Evolutionary conservation across 1,139 yeast genomes (phyloP).

Genomic region (Geotrichum europaeum): DNA sequence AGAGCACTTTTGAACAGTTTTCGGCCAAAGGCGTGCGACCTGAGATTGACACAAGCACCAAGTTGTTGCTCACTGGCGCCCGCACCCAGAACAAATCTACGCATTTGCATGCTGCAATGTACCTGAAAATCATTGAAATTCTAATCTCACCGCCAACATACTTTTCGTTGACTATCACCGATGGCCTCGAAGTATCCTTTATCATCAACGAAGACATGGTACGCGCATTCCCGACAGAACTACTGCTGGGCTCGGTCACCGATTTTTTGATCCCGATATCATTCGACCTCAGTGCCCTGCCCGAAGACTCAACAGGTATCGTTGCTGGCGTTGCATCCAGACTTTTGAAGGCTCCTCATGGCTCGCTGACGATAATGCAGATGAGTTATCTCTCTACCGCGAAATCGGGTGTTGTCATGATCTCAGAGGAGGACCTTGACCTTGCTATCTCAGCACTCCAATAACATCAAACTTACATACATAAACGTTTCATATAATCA

Average conservation of each 20-base stretch:
- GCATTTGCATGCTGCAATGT: slow-evolving; percentile 22
- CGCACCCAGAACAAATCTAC: slow-evolving; percentile 38
- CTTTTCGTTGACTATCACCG: slow-evolving; percentile 54
- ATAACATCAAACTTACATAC: neutral
- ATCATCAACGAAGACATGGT: slow-evolving; percentile 41
- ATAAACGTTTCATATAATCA: neutral
- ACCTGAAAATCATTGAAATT: slow-evolving; percentile 25
- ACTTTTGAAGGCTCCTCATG: slow-evolving; percentile 3
- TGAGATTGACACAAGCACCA: slow-evolving; percentile 38
- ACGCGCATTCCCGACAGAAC: slow-evolving; percentile 32
- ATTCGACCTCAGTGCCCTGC: slow-evolving; percentile 50
- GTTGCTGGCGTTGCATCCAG: slow-evolving; percentile 55
- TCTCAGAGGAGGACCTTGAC: slow-evolving; percentile 48
- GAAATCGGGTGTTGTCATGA: slow-evolving; percentile 53
- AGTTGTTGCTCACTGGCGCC: slow-evolving; percentile 56
- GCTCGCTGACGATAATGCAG: slow-evolving; percentile 31
- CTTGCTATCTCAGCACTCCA: slow-evolving; percentile 18
- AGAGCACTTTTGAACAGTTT: slow-evolving; percentile 42
- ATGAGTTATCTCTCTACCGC: slow-evolving; percentile 63
- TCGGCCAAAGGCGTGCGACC: slow-evolving; percentile 32
- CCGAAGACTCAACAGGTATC: slow-evolving; percentile 59
- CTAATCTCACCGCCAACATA: slow-evolving; percentile 41
- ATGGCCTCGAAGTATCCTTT: slow-evolving; percentile 50
- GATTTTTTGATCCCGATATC: slow-evolving; percentile 54
- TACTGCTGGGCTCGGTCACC: slow-evolving; percentile 51